These are phyloP conservation scores for Hippophae tibetana DNA, from an alignment of 306 rosid species.

Conservation along the genomic window DNA sequence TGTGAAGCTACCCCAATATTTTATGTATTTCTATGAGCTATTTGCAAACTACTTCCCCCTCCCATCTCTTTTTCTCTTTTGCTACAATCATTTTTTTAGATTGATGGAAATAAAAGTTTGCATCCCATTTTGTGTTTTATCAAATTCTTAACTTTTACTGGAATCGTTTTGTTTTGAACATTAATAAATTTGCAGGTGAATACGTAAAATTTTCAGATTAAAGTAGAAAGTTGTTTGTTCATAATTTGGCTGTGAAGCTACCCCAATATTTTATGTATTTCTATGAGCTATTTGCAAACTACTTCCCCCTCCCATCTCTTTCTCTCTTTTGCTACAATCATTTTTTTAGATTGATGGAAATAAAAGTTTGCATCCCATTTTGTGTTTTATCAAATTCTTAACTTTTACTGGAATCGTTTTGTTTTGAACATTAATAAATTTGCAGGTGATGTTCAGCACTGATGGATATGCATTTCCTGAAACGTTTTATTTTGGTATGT, in stretches of 20 bases:
- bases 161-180: conserved; percentile 14
- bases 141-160: neutral
- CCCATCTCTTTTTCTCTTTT: too few species aligned
- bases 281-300: neutral
- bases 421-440: conserved; percentile 19
- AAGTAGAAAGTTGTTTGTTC: too few species aligned
- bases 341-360: neutral
- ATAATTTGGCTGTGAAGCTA: too few species aligned
- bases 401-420: conserved; percentile 7
- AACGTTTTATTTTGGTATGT: conserved; percentile 76
- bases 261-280: neutral
- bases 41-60: neutral
- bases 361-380: neutral
- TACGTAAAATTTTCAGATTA: too few species aligned
- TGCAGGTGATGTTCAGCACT: conserved; percentile 95
- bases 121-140: neutral
- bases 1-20: too few species aligned
- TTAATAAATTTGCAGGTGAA: conserved; percentile 49
- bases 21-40: neutral
- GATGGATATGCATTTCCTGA: conserved; percentile 82
- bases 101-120: neutral
- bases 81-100: neutral
- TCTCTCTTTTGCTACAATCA: neutral
- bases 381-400: neutral
- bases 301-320: neutral